Base-by-base conservation (phyloP, 176 grass and related monocot species). In the Zea luxurians region DNA sequence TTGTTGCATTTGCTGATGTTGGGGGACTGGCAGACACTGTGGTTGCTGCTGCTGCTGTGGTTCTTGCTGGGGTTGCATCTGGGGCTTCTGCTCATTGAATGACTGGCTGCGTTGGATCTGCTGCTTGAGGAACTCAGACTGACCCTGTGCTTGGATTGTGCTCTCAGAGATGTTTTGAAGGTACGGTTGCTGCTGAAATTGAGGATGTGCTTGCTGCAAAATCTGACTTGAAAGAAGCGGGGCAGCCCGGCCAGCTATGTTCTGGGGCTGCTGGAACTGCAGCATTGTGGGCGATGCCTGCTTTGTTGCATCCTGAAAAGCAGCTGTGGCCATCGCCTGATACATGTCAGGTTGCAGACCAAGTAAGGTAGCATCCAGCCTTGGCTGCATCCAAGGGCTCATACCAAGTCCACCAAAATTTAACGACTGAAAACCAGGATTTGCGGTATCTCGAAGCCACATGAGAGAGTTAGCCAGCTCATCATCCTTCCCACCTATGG, bases 401-500 rank as follows among this genome's bases (percentile, higher is more conserved):
- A 92, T 68, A 57, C 90, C 84, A 13, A 78, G 64, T 68, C 92
- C 96, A 43, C 90, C 87, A 13, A 98, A 94, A 88, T 94, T 94
- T 74, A 94, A 17, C 2, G 89, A 92, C 38, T 98, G 95, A 63
- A 90, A 82, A 75, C 87, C 91, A 76, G 95, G 87, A 66, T 88
- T 98, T 80, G 80, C n/a, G 44, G 89, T 81, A 81, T 98, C 91
- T 71, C 87, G 87, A 73, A 94, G 85, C 95, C 87, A 98, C 83
- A 90, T 92, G n/a, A 98, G 89, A 85, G 89, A 90, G 55, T 91
- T 93, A 53, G 87, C 93, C 43, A 97, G 82, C 35, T 88, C 91
- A 82, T 98, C 95, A 57, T 98, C 91, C 73, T 98, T 98, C 41
- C 85, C 95, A 85, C 95, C 95, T 94, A 83, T 15, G 85, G 59